Evolutionary conservation across 495 filamentous ascomycete species (phyloP).

Genomic region (Astrothelium macrocarpum): DNA sequence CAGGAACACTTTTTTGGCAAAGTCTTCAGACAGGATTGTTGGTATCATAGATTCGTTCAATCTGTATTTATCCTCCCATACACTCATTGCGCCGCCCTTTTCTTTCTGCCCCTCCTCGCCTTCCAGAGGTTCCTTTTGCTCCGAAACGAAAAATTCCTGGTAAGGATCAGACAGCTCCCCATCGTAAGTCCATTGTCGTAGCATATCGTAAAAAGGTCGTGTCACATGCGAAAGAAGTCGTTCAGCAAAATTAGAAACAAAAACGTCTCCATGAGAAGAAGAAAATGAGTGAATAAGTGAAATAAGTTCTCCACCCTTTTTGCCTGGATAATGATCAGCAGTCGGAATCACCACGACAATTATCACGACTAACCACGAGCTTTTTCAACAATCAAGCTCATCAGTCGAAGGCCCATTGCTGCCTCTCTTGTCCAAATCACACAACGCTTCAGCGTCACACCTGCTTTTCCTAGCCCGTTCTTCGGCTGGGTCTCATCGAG

Average conservation of each 20-base stretch:
- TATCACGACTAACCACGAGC: constrained; percentile 50
- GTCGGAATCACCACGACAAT: background rate
- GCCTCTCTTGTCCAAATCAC: constrained; percentile 96
- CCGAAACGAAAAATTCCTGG: constrained; percentile 88
- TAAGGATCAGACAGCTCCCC: constrained; percentile 95
- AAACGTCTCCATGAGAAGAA: constrained; percentile 86
- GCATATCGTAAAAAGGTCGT: constrained; percentile 93
- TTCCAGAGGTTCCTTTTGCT: constrained; percentile 49
- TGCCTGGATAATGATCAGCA: constrained; percentile 37
- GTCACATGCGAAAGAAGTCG: constrained; percentile 84
- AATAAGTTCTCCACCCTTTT: constrained; percentile 88
- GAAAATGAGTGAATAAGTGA: constrained; percentile 89
- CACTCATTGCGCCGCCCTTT: constrained; percentile 60
- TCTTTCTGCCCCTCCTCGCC: constrained; percentile 35
- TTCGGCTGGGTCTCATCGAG: constrained; percentile 54
- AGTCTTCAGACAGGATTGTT: constrained; percentile 81
- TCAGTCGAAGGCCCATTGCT: constrained; percentile 88
- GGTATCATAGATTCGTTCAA: constrained; percentile 79
- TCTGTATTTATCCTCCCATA: constrained; percentile 97
- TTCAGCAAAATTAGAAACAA: constrained; percentile 89
- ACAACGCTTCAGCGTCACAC: constrained; percentile 92
- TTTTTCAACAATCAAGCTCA: constrained; percentile 90
- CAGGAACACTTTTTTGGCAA: constrained; percentile 89
- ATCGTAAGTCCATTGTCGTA: constrained; percentile 96
- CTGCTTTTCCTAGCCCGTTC: constrained; percentile 66